phyloP scores from a whole-genome alignment of 163 green algal genomes.

The Picocystis sp. region DNA sequence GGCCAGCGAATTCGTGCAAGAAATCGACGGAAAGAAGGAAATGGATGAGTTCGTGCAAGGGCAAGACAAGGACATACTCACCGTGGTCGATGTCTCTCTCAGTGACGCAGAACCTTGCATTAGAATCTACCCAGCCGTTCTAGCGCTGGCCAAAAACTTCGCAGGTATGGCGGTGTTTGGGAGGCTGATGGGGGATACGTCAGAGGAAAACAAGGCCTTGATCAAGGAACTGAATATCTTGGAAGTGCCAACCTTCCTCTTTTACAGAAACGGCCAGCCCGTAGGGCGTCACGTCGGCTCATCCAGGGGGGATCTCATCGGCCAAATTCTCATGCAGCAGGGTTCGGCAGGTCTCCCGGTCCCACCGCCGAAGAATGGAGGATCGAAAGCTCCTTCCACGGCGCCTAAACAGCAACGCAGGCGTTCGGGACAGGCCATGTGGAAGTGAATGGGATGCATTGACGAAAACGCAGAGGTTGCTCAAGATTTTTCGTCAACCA shows the following conservation, averaged over 20 bases:
- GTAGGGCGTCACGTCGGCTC: constrained; percentile 52
- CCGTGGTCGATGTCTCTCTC: constrained; percentile 39
- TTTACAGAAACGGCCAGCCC: constrained; percentile 46
- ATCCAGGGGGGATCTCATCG: constrained; percentile 61
- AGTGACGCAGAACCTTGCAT: constrained; percentile 40
- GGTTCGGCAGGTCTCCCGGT: constrained; percentile 29
- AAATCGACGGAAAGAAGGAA: constrained; percentile 25
- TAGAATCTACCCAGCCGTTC: constrained; percentile 43
- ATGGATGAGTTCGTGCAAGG: constrained; percentile 24
- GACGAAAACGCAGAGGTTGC: no score
- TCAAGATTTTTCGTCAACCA: no score
- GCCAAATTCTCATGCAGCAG: constrained; percentile 63
- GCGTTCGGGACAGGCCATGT: no score
- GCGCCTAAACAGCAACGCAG: no score
- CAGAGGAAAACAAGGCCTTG: constrained; percentile 19
- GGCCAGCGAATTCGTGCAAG: constrained; percentile 31
- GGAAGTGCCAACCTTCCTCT: constrained; percentile 75
- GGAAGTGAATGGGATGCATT: no score
- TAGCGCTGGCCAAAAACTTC: constrained; percentile 54
- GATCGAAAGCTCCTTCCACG: no score
- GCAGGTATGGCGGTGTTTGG: constrained; percentile 50
- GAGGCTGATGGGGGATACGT: constrained; percentile 42
- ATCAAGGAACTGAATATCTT: constrained; percentile 25
- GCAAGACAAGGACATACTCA: constrained; percentile 12
- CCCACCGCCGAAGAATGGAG: constrained; percentile 15